These are phyloP conservation scores for Parsonsia alboflavescens DNA, from an alignment of 257 asterid genomes.

Conservation along the genomic window DNA sequence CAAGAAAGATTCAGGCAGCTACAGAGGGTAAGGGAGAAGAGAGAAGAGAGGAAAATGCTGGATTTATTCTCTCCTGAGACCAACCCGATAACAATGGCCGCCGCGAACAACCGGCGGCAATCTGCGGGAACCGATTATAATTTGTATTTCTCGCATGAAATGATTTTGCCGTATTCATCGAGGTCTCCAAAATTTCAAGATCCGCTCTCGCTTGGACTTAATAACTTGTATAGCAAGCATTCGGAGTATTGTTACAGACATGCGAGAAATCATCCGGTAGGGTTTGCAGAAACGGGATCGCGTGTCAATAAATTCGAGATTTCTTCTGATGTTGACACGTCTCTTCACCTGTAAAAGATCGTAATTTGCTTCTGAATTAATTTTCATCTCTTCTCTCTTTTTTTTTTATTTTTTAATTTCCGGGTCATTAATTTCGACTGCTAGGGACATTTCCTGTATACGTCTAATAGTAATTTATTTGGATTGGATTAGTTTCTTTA, in stretches of 20 bases:
- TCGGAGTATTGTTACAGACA: neutral
- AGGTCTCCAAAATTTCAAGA: neutral
- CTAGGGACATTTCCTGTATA: too few species aligned
- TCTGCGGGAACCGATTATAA: neutral
- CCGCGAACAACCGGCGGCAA: too few species aligned
- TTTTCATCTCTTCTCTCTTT: neutral
- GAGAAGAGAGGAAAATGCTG: conserved; percentile 12
- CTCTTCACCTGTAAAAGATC: conserved; percentile 30
- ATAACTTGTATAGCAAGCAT: conserved; percentile 16
- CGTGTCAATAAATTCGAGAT: conserved; percentile 11
- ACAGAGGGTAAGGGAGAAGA: conserved; percentile 23
- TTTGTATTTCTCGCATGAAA: conserved; percentile 1
- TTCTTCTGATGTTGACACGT: conserved; percentile 29
- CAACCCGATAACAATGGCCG: too few species aligned
- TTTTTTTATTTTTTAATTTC: neutral
- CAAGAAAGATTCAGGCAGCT: conserved; percentile 35
- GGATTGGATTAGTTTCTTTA: too few species aligned
- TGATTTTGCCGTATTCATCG: neutral
- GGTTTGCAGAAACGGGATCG: conserved; percentile 2
- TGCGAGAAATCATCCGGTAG: neutral
- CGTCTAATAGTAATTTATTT: too few species aligned
- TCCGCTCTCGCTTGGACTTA: conserved; percentile 16
- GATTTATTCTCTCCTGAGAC: neutral
- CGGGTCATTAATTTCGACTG: neutral
- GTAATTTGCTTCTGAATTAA: neutral